These are phyloP conservation scores for Juglanconis oblonga DNA, from an alignment of 2,329 filamentous ascomycete genomes.

Conservation along the genomic window DNA sequence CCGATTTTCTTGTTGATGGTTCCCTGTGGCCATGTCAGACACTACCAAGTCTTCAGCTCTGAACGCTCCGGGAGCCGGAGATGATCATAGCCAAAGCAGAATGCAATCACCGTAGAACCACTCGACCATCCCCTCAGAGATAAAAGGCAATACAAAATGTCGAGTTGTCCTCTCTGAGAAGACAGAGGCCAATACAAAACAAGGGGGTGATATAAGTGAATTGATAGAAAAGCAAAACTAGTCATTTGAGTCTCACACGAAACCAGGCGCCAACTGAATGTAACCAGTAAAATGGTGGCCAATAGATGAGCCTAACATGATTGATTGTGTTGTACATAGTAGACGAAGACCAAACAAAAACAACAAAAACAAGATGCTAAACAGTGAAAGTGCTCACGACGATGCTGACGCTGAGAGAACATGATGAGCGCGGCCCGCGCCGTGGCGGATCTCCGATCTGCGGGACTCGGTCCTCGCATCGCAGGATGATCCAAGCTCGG, in stretches of 20 bases:
- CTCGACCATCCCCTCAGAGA: too few relatives aligned
- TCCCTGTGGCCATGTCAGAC: slow-evolving; percentile 32
- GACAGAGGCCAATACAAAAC: too few relatives aligned
- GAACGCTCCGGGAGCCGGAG: neutral
- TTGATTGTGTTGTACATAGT: neutral
- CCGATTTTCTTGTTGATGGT: slow-evolving; percentile 47
- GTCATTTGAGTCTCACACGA: neutral
- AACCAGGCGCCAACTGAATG: neutral
- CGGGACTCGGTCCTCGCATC: neutral
- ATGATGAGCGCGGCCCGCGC: slow-evolving; percentile 10
- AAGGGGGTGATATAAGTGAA: too few relatives aligned
- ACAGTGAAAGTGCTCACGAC: neutral
- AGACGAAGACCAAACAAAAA: neutral
- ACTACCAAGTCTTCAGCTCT: neutral
- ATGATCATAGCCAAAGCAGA: too few relatives aligned
- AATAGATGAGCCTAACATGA: neutral
- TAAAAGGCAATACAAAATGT: too few relatives aligned
- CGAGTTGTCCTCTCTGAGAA: too few relatives aligned
- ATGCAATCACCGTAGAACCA: too few relatives aligned
- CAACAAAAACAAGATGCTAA: neutral
- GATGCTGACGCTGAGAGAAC: neutral
- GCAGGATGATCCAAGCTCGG: slow-evolving; percentile 6
- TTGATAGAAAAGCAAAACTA: too few relatives aligned
- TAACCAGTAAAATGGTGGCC: neutral
- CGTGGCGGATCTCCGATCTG: slow-evolving; percentile 6